Percentiles rank a stretch among this genome's conserved stretches.
phyloP scores from a whole-genome alignment of 192 early-diverging fungal genomes.

The Podila epigama region DNA sequence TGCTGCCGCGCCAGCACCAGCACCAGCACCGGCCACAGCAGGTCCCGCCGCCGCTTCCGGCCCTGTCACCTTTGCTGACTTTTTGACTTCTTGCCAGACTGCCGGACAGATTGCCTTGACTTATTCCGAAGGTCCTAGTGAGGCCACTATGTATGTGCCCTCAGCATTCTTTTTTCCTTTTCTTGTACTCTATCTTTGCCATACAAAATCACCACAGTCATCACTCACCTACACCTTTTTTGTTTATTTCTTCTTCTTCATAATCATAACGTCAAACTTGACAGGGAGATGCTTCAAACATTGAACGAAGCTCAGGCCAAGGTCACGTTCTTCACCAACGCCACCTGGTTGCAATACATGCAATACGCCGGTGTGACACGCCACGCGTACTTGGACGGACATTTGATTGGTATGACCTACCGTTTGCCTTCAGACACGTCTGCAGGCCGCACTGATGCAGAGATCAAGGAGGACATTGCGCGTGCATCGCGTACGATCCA shows the following conservation, averaged over 20 bases:
- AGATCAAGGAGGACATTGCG: conserved; percentile 50
- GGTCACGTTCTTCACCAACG: conserved; percentile 62
- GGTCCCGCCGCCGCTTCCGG: neutral
- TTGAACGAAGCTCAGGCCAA: conserved; percentile 56
- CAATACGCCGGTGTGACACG: conserved; percentile 61
- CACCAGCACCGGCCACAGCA: neutral
- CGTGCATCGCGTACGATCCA: conserved; percentile 55
- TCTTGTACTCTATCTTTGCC: too few relatives aligned
- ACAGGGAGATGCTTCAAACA: conserved; percentile 52
- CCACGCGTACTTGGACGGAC: conserved; percentile 59
- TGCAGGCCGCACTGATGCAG: conserved; percentile 39
- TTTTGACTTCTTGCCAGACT: conserved; percentile 34
- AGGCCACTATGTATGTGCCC: conserved; percentile 50
- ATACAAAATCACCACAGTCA: too few relatives aligned
- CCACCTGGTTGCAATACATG: conserved; percentile 61
- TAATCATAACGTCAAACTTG: too few relatives aligned
- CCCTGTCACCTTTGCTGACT: conserved; percentile 27
- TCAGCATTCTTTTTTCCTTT: neutral
- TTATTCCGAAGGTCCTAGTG: conserved; percentile 53
- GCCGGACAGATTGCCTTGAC: conserved; percentile 57
- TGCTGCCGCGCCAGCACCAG: neutral
- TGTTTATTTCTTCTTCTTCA: too few relatives aligned
- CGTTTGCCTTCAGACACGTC: conserved; percentile 56
- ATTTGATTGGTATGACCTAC: conserved; percentile 65
- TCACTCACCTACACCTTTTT: too few relatives aligned